phyloP scores from a whole-genome alignment of 148 eudicot genomes.

The Heliosperma pusillum region DNA sequence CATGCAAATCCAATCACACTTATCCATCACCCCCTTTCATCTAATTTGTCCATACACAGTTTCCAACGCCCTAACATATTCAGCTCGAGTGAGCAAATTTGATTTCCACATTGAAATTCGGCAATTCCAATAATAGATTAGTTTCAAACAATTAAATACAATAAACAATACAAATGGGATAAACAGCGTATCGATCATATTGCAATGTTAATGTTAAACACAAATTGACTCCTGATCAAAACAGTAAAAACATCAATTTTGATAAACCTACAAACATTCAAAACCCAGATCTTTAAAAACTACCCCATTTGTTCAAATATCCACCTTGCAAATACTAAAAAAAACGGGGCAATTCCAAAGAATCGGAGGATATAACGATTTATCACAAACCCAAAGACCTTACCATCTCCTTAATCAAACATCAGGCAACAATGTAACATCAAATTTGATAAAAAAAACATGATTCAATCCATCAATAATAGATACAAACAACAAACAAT shows the following conservation, averaged over 20 bases:
- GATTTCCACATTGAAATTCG: not conserved
- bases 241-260: not conserved
- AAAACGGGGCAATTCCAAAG: too few relatives aligned
- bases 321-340: too few relatives aligned
- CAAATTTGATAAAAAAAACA: not conserved
- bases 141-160: not conserved
- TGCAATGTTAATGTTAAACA: too few relatives aligned
- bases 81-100: not conserved
- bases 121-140: not conserved
- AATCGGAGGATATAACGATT: too few relatives aligned
- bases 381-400: not conserved
- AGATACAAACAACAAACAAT: not conserved
- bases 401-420: not conserved
- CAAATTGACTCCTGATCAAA: not conserved
- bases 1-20: not conserved
- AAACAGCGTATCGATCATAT: too few relatives aligned
- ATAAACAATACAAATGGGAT: not conserved
- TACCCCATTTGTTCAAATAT: too few relatives aligned
- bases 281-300: not conserved
- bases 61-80: not conserved
- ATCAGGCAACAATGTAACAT: not conserved
- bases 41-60: not conserved
- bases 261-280: not conserved
- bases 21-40: not conserved
- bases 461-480: not conserved